A percentile compares a stretch with the other conserved stretches of the same genome.
These are phyloP conservation scores for Tetracladium setigerum DNA, from an alignment of 495 filamentous ascomycete genomes.

Conservation along the genomic window DNA sequence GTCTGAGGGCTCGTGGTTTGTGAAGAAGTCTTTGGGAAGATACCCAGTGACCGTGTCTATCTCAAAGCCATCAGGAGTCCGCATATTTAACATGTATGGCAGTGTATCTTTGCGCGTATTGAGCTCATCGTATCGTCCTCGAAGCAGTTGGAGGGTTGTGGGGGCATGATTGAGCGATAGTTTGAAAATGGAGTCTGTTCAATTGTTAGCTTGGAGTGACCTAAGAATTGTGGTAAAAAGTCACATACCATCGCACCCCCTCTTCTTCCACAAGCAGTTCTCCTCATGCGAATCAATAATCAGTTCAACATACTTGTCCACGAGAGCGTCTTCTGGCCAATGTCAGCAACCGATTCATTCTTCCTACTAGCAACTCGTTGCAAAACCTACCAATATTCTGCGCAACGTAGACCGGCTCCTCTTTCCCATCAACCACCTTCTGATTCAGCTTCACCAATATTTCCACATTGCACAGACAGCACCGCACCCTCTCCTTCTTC, in stretches of 20 bases:
- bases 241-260: slow-evolving; percentile 68
- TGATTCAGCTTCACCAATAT: slow-evolving; percentile 73
- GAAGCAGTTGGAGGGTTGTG: slow-evolving; percentile 45
- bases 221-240: background rate
- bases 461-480: slow-evolving; percentile 73
- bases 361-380: background rate
- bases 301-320: slow-evolving; percentile 66
- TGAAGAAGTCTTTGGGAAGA: slow-evolving; percentile 34
- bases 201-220: slow-evolving; percentile 23
- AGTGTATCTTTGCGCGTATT: slow-evolving; percentile 36
- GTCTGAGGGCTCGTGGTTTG: slow-evolving; percentile 14
- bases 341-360: slow-evolving; percentile 5
- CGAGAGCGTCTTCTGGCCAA: slow-evolving; percentile 52
- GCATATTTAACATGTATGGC: slow-evolving; percentile 44
- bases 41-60: slow-evolving; percentile 40
- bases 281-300: slow-evolving; percentile 74
- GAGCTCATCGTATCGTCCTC: slow-evolving; percentile 52
- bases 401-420: slow-evolving; percentile 41
- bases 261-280: slow-evolving; percentile 77
- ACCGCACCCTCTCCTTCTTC: slow-evolving; percentile 73
- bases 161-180: slow-evolving; percentile 47
- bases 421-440: slow-evolving; percentile 56
- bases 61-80: slow-evolving; percentile 35
- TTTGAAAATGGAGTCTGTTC: slow-evolving; percentile 40
- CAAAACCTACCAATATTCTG: slow-evolving; percentile 32